Conservation (phyloP, 2,329 filamentous ascomycete species). For the Penicillium sp. region DNA sequence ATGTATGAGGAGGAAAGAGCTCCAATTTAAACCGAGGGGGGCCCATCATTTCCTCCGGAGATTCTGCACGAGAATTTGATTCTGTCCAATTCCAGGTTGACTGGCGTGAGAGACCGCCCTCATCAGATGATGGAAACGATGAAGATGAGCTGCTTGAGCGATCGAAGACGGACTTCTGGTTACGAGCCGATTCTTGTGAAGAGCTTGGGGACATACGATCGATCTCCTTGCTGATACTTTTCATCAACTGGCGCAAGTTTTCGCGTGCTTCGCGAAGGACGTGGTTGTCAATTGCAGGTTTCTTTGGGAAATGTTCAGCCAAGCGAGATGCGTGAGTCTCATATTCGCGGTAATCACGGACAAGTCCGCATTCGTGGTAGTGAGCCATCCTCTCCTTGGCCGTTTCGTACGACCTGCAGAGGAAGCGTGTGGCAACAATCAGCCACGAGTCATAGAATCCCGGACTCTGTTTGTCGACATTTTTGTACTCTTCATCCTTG, state of each 20-base stretch:
- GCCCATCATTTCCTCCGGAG: conserved; percentile 34
- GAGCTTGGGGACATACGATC: conserved; percentile 45
- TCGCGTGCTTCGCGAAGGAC: conserved; percentile 39
- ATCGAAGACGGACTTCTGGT: conserved; percentile 50
- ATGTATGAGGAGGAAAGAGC: conserved; percentile 38
- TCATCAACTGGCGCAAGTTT: conserved; percentile 35
- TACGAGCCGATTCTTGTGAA: conserved; percentile 39
- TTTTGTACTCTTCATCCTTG: conserved; percentile 34
- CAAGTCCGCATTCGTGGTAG: conserved; percentile 40
- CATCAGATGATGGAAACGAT: conserved; percentile 45
- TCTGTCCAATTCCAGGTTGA: conserved; percentile 38
- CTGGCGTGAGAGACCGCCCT: conserved; percentile 32
- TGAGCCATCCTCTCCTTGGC: conserved; percentile 44
- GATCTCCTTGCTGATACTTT: conserved; percentile 45
- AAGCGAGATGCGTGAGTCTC: conserved; percentile 48
- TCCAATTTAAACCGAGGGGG: conserved; percentile 31
- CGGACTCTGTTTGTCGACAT: conserved; percentile 16
- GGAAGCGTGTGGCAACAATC: conserved; percentile 42
- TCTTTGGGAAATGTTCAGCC: conserved; percentile 42
- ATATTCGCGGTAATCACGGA: conserved; percentile 52
- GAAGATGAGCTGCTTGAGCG: conserved; percentile 49
- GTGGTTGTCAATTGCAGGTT: conserved; percentile 21
- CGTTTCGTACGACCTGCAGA: conserved; percentile 45
- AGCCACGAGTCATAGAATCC: conserved; percentile 48
- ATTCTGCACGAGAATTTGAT: conserved; percentile 34